These are phyloP conservation scores for Xylaria sp. DNA, from an alignment of 2,329 filamentous ascomycete species.

Conservation along the genomic window DNA sequence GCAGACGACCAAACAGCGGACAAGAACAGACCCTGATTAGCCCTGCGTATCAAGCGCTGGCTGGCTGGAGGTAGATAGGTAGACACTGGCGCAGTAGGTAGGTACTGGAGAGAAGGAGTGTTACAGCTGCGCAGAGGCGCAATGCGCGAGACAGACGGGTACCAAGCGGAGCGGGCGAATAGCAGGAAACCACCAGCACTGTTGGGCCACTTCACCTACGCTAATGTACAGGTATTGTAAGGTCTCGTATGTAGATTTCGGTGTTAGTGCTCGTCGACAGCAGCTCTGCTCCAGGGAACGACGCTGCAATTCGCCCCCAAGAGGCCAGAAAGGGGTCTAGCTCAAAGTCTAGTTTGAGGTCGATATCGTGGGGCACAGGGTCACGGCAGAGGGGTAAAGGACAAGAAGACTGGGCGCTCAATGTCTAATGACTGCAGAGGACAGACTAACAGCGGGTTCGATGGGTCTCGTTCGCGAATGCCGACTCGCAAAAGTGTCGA, in stretches of 20 bases:
- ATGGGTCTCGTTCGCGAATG: constrained; percentile 26
- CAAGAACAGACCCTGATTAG: constrained; percentile 33
- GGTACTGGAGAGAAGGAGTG: constrained; percentile 3
- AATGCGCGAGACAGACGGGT: constrained; percentile 20
- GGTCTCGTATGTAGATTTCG: background rate
- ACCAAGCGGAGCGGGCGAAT: constrained; percentile 1
- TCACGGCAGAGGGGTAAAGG: constrained; percentile 24
- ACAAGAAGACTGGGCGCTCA: constrained; percentile 7
- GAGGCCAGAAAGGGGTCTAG: constrained; percentile 26
- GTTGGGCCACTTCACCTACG: constrained; percentile 13
- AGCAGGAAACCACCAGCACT: background rate
- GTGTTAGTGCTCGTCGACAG: constrained; percentile 19
- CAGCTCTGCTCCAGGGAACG: constrained; percentile 14
- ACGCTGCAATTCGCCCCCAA: constrained; percentile 5
- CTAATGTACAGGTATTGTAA: background rate
- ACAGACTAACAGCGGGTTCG: constrained; percentile 12
- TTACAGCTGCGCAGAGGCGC: constrained; percentile 22
- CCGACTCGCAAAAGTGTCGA: constrained; percentile 17
- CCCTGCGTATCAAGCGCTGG: constrained; percentile 31
- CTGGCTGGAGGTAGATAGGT: background rate
- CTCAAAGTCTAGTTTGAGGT: constrained; percentile 14
- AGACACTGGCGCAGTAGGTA: background rate
- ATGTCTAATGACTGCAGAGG: background rate
- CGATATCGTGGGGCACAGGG: constrained; percentile 36
- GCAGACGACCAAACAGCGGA: constrained; percentile 38